Percentiles rank a stretch among this genome's conserved stretches.
Conservation (phyloP, 768 basidiomycete species). For the Melanogaster broomeanus region DNA sequence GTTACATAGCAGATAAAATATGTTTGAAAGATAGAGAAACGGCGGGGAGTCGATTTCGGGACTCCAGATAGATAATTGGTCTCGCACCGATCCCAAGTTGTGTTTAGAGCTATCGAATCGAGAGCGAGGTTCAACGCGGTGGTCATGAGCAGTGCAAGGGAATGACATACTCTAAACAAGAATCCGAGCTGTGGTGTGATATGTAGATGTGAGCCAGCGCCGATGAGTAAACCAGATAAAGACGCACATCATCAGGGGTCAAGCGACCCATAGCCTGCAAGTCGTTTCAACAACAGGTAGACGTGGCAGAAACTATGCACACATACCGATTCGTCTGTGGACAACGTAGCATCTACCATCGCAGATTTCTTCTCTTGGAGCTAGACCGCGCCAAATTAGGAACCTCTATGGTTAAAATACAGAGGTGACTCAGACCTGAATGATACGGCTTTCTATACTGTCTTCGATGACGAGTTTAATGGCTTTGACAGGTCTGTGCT, state of each 20-base stretch:
- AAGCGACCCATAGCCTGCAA: conserved; percentile 86
- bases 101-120: no score
- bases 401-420: not conserved
- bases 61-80: no score
- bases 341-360: conserved; percentile 89
- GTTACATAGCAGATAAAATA: not conserved
- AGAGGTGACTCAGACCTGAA: conserved; percentile 56
- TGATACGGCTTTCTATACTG: conserved; percentile 92
- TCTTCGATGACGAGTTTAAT: conserved; percentile 96
- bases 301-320: not conserved
- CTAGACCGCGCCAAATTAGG: conserved; percentile 31
- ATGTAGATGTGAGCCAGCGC: conserved; percentile 6
- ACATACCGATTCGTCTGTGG: conserved; percentile 75
- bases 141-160: not conserved
- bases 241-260: conserved; percentile 77
- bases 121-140: no score
- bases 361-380: conserved; percentile 97
- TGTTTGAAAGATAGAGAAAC: not conserved
- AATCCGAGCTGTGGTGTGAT: conserved; percentile 38
- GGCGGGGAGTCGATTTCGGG: no score
- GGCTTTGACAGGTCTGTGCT: conserved; percentile 89
- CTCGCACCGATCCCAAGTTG: not conserved
- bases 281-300: conserved; percentile 11
- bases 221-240: not conserved
- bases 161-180: conserved; percentile 44